phyloP scores from a whole-genome alignment of 164 flowering plant species.

The Vitis rupestris region DNA sequence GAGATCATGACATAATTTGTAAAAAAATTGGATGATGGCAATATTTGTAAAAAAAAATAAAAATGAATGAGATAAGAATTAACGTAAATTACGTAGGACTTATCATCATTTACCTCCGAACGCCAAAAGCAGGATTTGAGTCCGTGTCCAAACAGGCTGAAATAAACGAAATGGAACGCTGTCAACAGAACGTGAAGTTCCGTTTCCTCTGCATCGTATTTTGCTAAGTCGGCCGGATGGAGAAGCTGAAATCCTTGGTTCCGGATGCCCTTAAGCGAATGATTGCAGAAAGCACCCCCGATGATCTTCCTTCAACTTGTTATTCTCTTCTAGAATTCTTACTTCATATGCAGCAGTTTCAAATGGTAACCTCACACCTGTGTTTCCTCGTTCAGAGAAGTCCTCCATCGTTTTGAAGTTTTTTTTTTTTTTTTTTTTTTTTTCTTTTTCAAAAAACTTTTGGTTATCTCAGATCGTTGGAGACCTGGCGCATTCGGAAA shows the following conservation, averaged over 20 bases:
- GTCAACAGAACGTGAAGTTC: too few species aligned
- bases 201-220: too few species aligned
- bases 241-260: constrained; percentile 58
- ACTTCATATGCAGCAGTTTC: constrained; percentile 48
- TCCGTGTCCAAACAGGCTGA: too few species aligned
- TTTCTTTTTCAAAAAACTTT: not conserved
- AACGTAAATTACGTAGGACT: too few species aligned
- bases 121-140: too few species aligned
- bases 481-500: constrained; percentile 49
- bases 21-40: too few species aligned
- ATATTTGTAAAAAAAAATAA: too few species aligned
- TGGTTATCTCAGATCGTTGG: constrained; percentile 36
- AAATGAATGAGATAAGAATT: too few species aligned
- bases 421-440: not conserved
- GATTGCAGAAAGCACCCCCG: constrained; percentile 37
- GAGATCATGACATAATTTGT: too few species aligned
- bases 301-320: constrained; percentile 47
- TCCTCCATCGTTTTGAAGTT: not conserved
- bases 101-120: too few species aligned
- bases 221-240: constrained; percentile 36
- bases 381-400: not conserved
- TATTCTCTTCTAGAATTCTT: constrained; percentile 63
- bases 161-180: too few species aligned
- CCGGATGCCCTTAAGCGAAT: constrained; percentile 41
- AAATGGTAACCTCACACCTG: constrained; percentile 29